phyloP scores from a whole-genome alignment of 176 grass and related monocot species.

The Aegilops sharonensis region DNA sequence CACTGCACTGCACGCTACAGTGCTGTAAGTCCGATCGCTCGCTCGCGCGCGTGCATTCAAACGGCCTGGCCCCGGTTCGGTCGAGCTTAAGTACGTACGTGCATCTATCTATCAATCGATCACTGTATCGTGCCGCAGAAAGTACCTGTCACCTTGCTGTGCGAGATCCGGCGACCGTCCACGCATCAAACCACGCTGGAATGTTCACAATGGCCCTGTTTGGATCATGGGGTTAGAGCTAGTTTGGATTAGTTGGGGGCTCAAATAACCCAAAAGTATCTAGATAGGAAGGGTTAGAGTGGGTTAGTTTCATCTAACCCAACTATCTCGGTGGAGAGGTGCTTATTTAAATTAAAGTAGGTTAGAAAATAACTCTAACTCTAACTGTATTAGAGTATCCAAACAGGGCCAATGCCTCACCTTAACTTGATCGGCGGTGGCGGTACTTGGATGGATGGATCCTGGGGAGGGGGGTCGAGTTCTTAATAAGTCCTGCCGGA shows the following conservation, averaged over 20 bases:
- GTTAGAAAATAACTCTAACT: too few relatives aligned
- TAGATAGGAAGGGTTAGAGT: too few relatives aligned
- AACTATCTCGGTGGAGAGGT: too few relatives aligned
- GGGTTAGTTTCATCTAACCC: too few relatives aligned
- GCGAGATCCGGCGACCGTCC: not conserved
- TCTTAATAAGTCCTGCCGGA: not conserved
- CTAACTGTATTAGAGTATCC: too few relatives aligned
- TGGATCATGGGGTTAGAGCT: too few relatives aligned
- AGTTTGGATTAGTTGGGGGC: too few relatives aligned
- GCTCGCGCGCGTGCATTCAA: not conserved
- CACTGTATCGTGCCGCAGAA: not conserved
- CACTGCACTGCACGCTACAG: conserved; percentile 9
- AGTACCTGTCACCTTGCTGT: conserved; percentile 38
- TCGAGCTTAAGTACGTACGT: not conserved
- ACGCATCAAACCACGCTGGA: not conserved
- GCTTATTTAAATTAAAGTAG: too few relatives aligned
- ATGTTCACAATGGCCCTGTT: not conserved
- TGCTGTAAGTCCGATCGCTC: not conserved
- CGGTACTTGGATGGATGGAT: conserved; percentile 10
- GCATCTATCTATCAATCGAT: not conserved
- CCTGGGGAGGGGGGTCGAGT: not conserved
- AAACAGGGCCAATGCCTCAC: not conserved
- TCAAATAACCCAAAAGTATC: too few relatives aligned
- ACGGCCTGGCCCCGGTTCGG: not conserved
- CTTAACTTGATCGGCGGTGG: not conserved